phyloP scores from a whole-genome alignment of 805 yeast species.

The Schwanniomyces sp. region DNA sequence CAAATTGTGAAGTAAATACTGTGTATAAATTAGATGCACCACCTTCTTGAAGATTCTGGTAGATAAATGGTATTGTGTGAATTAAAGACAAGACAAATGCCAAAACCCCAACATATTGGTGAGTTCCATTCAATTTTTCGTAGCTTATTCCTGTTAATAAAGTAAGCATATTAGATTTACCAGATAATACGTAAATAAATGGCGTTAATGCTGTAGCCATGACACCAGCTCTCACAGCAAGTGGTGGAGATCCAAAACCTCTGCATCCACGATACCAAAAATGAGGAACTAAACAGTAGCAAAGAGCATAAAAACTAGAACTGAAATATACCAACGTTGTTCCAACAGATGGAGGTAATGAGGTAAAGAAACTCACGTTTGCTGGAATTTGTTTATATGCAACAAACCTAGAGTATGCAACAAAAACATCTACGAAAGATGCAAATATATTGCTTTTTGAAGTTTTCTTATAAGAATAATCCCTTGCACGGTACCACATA shows the following conservation, averaged over 20 bases:
- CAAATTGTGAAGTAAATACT: constrained; percentile 15
- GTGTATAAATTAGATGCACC: constrained; percentile 30
- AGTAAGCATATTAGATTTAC: constrained; percentile 52
- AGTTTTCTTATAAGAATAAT: constrained; percentile 15
- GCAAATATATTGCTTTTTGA: constrained; percentile 11
- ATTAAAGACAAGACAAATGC: constrained; percentile 45
- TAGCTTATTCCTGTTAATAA: constrained; percentile 53
- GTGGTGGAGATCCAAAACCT: constrained; percentile 61
- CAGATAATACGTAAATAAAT: constrained; percentile 48
- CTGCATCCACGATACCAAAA: constrained; percentile 51
- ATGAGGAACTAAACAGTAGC: constrained; percentile 47
- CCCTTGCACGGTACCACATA: constrained; percentile 24
- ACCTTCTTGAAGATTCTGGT: constrained; percentile 48
- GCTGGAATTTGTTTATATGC: constrained; percentile 34
- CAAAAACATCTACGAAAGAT: constrained; percentile 25
- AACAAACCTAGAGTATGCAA: constrained; percentile 32
- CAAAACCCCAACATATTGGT: constrained; percentile 47
- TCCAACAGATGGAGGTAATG: constrained; percentile 38
- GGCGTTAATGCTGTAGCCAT: constrained; percentile 53
- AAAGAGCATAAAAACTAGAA: constrained; percentile 29
- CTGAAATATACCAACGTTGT: constrained; percentile 36
- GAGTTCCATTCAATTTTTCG: constrained; percentile 53
- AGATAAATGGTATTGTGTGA: constrained; percentile 51
- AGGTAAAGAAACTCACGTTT: constrained; percentile 19
- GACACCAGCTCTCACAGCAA: constrained; percentile 53